Evolutionary conservation across 805 yeast species (phyloP).

Genomic region (Sungouiozyma ichnusensis): DNA sequence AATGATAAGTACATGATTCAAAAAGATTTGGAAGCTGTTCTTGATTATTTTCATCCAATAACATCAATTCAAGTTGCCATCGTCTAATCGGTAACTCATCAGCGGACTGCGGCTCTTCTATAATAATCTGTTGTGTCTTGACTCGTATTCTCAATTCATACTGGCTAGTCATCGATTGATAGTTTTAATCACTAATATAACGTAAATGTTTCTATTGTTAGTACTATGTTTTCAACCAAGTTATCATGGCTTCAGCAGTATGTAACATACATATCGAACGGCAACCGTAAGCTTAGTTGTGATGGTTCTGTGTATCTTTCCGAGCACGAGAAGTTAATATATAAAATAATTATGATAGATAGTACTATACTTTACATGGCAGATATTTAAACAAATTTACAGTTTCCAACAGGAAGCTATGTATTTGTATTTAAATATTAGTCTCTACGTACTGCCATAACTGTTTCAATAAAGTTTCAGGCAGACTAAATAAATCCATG

Average conservation of each 20-base stretch:
- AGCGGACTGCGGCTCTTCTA: slow-evolving; percentile 30
- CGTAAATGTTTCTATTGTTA: too few relatives aligned
- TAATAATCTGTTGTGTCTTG: slow-evolving; percentile 72
- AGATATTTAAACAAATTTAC: too few relatives aligned
- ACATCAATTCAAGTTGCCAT: slow-evolving; percentile 69
- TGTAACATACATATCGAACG: too few relatives aligned
- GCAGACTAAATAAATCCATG: slow-evolving; percentile 88
- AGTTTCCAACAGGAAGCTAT: too few relatives aligned
- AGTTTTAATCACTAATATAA: too few relatives aligned
- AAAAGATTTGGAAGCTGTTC: slow-evolving; percentile 74
- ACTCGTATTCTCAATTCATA: slow-evolving; percentile 64
- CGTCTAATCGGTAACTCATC: slow-evolving; percentile 82
- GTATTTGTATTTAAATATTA: slow-evolving; percentile 43
- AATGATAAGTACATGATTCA: slow-evolving; percentile 75
- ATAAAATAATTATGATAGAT: too few relatives aligned
- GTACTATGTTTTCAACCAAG: too few relatives aligned
- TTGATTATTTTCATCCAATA: slow-evolving; percentile 68
- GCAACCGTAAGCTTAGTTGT: too few relatives aligned
- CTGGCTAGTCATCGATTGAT: background rate
- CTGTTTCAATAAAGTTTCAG: slow-evolving; percentile 82
- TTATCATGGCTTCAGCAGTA: too few relatives aligned
- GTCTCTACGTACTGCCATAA: slow-evolving; percentile 90
- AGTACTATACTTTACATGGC: too few relatives aligned
- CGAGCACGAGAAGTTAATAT: too few relatives aligned
- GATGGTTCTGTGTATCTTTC: too few relatives aligned